Evolutionary conservation across 768 basidiomycete genomes (phyloP).

Genomic region (Amyloporia xantha): DNA sequence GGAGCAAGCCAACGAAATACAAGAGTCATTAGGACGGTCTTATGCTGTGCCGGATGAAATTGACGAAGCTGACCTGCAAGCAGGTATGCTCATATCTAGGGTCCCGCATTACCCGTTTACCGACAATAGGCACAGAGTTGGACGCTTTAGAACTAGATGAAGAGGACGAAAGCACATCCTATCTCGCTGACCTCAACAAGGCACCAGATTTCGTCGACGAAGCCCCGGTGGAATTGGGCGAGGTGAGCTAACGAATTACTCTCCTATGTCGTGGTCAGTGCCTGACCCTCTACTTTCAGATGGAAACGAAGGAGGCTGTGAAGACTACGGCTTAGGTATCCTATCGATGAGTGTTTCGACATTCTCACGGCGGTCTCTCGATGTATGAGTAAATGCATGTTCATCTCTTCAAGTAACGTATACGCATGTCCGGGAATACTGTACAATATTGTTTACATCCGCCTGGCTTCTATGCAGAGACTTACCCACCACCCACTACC

Average conservation of each 20-base stretch:
- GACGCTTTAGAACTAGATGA: constrained; percentile 90
- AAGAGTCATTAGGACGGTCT: constrained; percentile 87
- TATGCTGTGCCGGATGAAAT: constrained; percentile 97
- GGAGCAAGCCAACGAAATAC: constrained; percentile 97
- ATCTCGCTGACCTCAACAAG: constrained; percentile 80
- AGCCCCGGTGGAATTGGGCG: constrained; percentile 61
- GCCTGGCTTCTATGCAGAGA: background rate
- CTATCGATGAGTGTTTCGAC: too few relatives aligned
- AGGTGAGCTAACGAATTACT: constrained; percentile 44
- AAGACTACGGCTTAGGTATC: constrained; percentile 23
- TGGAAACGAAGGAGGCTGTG: constrained; percentile 24
- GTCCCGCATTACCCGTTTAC: background rate
- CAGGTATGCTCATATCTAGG: constrained; percentile 62
- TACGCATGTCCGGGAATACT: background rate
- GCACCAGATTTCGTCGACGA: constrained; percentile 92
- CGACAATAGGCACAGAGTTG: constrained; percentile 54
- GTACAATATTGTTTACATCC: background rate
- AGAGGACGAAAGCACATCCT: constrained; percentile 87
- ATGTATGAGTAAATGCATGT: too few relatives aligned
- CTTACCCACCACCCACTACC: background rate
- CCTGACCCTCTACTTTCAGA: constrained; percentile 6
- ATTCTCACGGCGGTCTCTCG: background rate
- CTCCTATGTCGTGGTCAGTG: too few relatives aligned
- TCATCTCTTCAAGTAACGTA: too few relatives aligned
- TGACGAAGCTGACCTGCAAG: constrained; percentile 95